Evolutionary conservation across 2,329 filamentous ascomycete genomes (phyloP).

Genomic region (Penicillium brasilianum): DNA sequence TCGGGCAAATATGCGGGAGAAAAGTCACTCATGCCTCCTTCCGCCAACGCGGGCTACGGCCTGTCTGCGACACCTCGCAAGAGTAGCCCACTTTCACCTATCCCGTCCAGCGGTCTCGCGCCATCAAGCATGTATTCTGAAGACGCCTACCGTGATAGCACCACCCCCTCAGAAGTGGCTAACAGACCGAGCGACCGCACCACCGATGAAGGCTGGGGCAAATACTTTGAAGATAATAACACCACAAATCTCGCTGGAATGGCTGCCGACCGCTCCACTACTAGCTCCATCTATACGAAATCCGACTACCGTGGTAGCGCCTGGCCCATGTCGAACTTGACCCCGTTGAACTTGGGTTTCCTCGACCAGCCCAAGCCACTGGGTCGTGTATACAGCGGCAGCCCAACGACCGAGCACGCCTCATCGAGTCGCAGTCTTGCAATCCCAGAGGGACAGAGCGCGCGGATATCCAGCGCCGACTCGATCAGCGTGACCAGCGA

Average conservation of each 20-base stretch:
- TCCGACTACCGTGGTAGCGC: slow-evolving; percentile 46
- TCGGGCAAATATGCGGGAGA: slow-evolving; percentile 43
- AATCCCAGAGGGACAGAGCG: slow-evolving; percentile 48
- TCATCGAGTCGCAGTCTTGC: slow-evolving; percentile 37
- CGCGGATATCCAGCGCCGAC: slow-evolving; percentile 50
- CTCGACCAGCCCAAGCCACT: slow-evolving; percentile 47
- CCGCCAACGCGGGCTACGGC: slow-evolving; percentile 25
- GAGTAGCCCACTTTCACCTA: slow-evolving; percentile 36
- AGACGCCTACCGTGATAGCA: slow-evolving; percentile 26
- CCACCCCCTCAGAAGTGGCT: slow-evolving; percentile 11
- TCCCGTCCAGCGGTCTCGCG: slow-evolving; percentile 36
- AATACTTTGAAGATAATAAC: slow-evolving; percentile 52
- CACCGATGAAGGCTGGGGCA: slow-evolving; percentile 56
- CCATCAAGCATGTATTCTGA: slow-evolving; percentile 30
- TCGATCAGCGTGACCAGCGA: slow-evolving; percentile 47
- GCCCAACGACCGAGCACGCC: slow-evolving; percentile 48
- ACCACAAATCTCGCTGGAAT: slow-evolving; percentile 32
- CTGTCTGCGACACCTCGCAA: slow-evolving; percentile 27
- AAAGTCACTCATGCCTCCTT: slow-evolving; percentile 37
- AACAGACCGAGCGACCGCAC: slow-evolving; percentile 44
- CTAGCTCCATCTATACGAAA: slow-evolving; percentile 36
- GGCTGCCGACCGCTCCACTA: slow-evolving; percentile 33
- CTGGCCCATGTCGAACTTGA: slow-evolving; percentile 47
- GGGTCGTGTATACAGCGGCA: slow-evolving; percentile 47
- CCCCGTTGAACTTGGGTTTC: slow-evolving; percentile 44